These are phyloP conservation scores for Monosporascus sp. DNA, from an alignment of 2,329 filamentous ascomycete genomes.

Conservation along the genomic window DNA sequence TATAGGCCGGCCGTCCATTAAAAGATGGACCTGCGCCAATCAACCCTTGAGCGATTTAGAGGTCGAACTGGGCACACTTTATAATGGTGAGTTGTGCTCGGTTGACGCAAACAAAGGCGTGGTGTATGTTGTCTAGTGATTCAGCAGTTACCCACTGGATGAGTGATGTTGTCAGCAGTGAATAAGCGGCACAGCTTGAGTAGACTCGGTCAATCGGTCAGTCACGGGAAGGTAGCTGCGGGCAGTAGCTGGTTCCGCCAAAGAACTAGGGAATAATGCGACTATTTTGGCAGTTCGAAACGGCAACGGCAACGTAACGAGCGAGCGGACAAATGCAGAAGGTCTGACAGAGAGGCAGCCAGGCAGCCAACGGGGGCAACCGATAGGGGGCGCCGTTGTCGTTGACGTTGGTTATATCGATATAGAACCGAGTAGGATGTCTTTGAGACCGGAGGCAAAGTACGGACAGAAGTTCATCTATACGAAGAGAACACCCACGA, in stretches of 20 bases:
- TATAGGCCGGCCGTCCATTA: constrained; percentile 48
- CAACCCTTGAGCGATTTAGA: constrained; percentile 16
- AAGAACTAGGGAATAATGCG: not conserved
- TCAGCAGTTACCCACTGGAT: not conserved
- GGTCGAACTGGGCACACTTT: constrained; percentile 3
- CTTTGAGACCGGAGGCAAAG: not conserved
- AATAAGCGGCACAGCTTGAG: not conserved
- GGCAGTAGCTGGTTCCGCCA: not conserved
- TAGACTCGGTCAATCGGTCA: not conserved
- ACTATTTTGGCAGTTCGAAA: not conserved
- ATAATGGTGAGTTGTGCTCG: not conserved
- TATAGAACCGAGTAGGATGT: not conserved
- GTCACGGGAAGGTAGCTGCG: not conserved
- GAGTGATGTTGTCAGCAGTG: not conserved
- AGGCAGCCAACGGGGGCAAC: not conserved
- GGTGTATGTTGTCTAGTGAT: not conserved
- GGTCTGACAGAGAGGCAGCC: not conserved
- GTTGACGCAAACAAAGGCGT: not conserved
- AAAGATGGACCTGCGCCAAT: constrained; percentile 29
- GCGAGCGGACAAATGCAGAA: not conserved
- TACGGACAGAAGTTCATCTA: not conserved
- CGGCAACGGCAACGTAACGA: not conserved
- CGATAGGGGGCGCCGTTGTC: not conserved
- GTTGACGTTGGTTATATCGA: not conserved
- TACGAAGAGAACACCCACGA: not conserved